Evolutionary conservation across 1,139 yeast species (phyloP), one percentile per base, ranked within the genome.

Genomic region (Diutina pseudorugosa): DNA sequence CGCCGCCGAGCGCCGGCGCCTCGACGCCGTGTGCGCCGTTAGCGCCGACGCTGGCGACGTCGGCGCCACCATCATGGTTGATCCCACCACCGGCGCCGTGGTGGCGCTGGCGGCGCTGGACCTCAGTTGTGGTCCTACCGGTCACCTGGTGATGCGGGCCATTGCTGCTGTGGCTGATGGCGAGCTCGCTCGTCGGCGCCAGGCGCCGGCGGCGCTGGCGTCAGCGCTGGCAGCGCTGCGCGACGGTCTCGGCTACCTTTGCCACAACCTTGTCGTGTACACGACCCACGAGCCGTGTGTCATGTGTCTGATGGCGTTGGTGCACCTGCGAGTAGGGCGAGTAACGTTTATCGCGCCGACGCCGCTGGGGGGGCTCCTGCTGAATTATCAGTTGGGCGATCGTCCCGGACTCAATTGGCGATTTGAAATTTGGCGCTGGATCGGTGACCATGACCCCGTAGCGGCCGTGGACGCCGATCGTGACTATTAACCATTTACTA

Each of bases 231-330:
- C 36, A 14, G 14, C 36, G 36, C 6, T 14, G 16, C 36, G 36
- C 16, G 36, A 18, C 33, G 43, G 36, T 20, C 33, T 23, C 54
- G 69, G 69, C 19, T 94, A 94, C 62, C 73, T 94, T 9, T 91
- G 98, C 61, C 78, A 84, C 50, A 79, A 82, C 54, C 76, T 82
- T 57, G 82, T 86, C 56, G 90, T 93, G 0, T 90, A 87, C 62
- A 85, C 94, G 1, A 85, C 96, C 0, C 96, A 90, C 63, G 98
- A 94, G 64, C 99, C 98, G 0, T 94, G 98, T 63, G 79, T 88
- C 0, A 94, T 93, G 98, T 94, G 99, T 62, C 71, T 87, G 8
- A 94, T 94, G 99, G 98, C 98, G 0, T 71, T 94, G 41, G 84
- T 91, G 11, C 98, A 94, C 65, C 91, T 98, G 0, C 73, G 99